Evolutionary conservation across 148 eudicot species (phyloP).

Genomic region (Limonium bicolor): DNA sequence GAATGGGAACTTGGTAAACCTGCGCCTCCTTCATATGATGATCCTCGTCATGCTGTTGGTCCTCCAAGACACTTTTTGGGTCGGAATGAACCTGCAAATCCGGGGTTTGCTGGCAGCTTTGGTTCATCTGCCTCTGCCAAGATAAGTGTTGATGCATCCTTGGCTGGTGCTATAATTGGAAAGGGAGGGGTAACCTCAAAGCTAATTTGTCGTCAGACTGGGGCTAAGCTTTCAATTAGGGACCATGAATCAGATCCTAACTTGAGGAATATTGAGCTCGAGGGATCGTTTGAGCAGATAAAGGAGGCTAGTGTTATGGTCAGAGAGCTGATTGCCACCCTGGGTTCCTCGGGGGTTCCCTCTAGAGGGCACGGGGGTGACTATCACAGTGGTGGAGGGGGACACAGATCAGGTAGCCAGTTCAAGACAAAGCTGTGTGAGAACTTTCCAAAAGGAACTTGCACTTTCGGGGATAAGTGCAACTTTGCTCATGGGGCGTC

Average conservation of each 20-base stretch:
- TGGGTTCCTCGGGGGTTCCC: constrained; percentile 18
- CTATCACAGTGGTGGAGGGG: constrained; percentile 10
- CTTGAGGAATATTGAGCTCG: constrained; percentile 60
- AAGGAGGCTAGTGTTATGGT: constrained; percentile 76
- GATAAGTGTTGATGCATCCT: constrained; percentile 60
- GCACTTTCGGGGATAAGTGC: constrained; percentile 69
- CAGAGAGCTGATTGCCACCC: constrained; percentile 47
- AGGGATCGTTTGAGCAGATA: constrained; percentile 86
- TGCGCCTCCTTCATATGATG: constrained; percentile 24
- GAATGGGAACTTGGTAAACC: constrained; percentile 50
- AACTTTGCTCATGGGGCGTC: constrained; percentile 62
- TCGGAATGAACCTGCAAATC: constrained; percentile 16
- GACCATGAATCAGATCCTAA: constrained; percentile 75
- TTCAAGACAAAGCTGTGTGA: constrained; percentile 62
- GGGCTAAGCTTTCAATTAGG: constrained; percentile 57
- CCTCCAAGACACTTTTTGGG: constrained; percentile 19
- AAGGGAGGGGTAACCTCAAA: constrained; percentile 71
- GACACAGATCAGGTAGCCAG: constrained; percentile 18
- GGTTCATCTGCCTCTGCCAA: constrained; percentile 73
- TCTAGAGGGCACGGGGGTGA: constrained; percentile 7
- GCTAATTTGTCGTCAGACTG: constrained; percentile 68
- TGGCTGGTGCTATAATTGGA: constrained; percentile 80
- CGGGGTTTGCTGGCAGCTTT: constrained; percentile 31
- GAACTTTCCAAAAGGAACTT: constrained; percentile 44
- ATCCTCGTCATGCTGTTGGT: constrained; percentile 25